Evolutionary conservation across 805 yeast genomes (phyloP).

Genomic region (Metschnikowia orientalis): DNA sequence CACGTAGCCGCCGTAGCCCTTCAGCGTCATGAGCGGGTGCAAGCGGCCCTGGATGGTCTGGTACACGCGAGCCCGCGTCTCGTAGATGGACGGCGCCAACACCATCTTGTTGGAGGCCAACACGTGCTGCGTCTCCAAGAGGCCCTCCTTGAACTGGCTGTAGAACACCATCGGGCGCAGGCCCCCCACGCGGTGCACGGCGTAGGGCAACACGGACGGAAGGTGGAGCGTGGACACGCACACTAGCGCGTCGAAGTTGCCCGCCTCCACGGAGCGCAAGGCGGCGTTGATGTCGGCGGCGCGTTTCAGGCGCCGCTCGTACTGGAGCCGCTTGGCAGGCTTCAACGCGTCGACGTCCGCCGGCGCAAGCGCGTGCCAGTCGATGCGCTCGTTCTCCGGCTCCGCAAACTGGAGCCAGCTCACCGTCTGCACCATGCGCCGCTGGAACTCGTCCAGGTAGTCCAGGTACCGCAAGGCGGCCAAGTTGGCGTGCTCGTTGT

Average conservation of each 20-base stretch:
- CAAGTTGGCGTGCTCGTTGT: constrained; percentile 87
- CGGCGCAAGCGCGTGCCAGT: constrained; percentile 43
- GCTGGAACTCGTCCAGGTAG: constrained; percentile 49
- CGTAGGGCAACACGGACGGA: constrained; percentile 55
- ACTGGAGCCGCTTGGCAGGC: constrained; percentile 58
- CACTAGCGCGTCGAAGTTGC: constrained; percentile 70
- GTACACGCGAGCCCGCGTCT: constrained; percentile 77
- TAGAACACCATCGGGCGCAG: constrained; percentile 84
- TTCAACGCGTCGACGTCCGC: constrained; percentile 55
- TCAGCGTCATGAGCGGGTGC: constrained; percentile 92
- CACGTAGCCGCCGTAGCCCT: constrained; percentile 88
- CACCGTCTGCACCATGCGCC: constrained; percentile 59
- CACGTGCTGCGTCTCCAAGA: constrained; percentile 70
- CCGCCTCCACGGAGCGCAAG: constrained; percentile 45
- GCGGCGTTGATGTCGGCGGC: constrained; percentile 47
- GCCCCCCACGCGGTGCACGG: constrained; percentile 69
- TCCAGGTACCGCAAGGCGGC: constrained; percentile 67
- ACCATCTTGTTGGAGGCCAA: constrained; percentile 63
- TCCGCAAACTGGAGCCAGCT: constrained; percentile 78
- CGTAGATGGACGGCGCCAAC: constrained; percentile 77
- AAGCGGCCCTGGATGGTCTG: constrained; percentile 92
- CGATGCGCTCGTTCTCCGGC: constrained; percentile 59
- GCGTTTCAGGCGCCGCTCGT: constrained; percentile 59
- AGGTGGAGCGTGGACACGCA: constrained; percentile 70
- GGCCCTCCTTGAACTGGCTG: constrained; percentile 72